Percentiles rank a stretch among this genome's conserved stretches.
phyloP scores from a whole-genome alignment of 2,329 filamentous ascomycete species.

The Nothophaeocryptopus gaeumannii region DNA sequence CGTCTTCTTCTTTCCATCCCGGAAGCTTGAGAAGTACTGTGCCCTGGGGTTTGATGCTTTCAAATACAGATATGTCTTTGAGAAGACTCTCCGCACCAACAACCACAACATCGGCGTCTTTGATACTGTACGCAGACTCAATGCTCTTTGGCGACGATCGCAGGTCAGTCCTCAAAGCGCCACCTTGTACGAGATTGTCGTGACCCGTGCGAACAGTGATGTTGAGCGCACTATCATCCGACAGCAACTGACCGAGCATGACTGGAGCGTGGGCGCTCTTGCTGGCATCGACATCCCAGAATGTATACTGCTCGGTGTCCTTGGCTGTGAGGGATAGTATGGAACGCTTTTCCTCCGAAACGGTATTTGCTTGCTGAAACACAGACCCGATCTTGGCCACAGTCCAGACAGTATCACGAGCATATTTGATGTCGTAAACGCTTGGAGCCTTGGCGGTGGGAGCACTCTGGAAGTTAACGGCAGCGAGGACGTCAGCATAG shows the following conservation, averaged over 20 bases:
- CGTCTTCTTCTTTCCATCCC: slow-evolving; percentile 79
- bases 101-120: slow-evolving; percentile 73
- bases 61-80: slow-evolving; percentile 67
- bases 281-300: slow-evolving; percentile 87
- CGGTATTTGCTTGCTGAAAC: slow-evolving; percentile 47
- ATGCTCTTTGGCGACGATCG: slow-evolving; percentile 78
- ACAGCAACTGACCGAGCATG: slow-evolving; percentile 58
- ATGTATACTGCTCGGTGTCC: slow-evolving; percentile 76
- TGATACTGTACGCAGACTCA: slow-evolving; percentile 78
- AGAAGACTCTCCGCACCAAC: slow-evolving; percentile 79
- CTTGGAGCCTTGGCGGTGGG: slow-evolving; percentile 59
- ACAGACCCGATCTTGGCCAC: slow-evolving; percentile 51
- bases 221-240: slow-evolving; percentile 59
- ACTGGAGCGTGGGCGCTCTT: slow-evolving; percentile 62
- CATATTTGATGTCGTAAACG: slow-evolving; percentile 86
- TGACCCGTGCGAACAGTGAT: slow-evolving; percentile 58
- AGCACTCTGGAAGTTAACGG: slow-evolving; percentile 73
- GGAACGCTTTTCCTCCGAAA: slow-evolving; percentile 32
- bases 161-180: slow-evolving; percentile 78
- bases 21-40: slow-evolving; percentile 61
- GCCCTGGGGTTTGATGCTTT: slow-evolving; percentile 41
- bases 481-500: slow-evolving; percentile 85
- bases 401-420: slow-evolving; percentile 66
- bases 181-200: slow-evolving; percentile 68
- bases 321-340: slow-evolving; percentile 43